Evolutionary conservation across 352 stramenopile species (phyloP).

Genomic region (Pythium rishiriense): DNA sequence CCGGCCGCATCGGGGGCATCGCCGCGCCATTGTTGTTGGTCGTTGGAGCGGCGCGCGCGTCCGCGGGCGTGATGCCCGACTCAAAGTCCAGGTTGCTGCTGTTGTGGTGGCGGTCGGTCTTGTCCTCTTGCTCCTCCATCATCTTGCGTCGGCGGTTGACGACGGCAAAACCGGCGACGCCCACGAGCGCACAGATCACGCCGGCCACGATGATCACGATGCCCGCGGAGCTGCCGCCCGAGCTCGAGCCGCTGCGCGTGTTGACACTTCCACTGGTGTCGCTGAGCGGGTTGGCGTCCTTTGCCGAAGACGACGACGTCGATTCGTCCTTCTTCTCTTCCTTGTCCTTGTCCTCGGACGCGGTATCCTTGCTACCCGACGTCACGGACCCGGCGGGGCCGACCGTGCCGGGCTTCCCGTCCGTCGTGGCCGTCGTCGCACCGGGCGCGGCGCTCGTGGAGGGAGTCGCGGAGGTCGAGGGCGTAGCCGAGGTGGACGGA

Average conservation of each 20-base stretch:
- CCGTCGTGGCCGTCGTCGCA: background rate
- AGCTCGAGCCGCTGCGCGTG: background rate
- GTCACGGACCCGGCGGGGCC: background rate
- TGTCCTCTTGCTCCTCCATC: slow-evolving; percentile 17
- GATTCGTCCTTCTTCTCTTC: background rate
- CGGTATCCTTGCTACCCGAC: background rate
- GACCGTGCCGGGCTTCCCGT: slow-evolving; percentile 6
- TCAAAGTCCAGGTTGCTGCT: slow-evolving; percentile 25
- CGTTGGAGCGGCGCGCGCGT: slow-evolving; percentile 1
- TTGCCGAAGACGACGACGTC: background rate
- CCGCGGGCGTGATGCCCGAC: slow-evolving; percentile 16
- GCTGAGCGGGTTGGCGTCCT: slow-evolving; percentile 17
- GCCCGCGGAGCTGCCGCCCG: slow-evolving; percentile 10
- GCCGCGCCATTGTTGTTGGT: background rate
- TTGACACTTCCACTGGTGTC: slow-evolving; percentile 5
- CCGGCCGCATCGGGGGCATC: background rate
- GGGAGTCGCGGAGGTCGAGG: background rate
- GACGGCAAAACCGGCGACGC: slow-evolving; percentile 17
- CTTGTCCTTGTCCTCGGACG: background rate
- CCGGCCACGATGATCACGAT: slow-evolving; percentile 17
- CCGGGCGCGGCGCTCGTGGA: background rate
- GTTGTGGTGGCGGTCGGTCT: slow-evolving; percentile 16
- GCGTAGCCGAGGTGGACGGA: background rate
- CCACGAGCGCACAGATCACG: slow-evolving; percentile 24
- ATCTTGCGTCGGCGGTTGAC: slow-evolving; percentile 18